Percentiles rank a stretch among this genome's conserved stretches.
Evolutionary conservation across 345 rosid species (phyloP).

Genomic region (Eucalyptus microcorys): DNA sequence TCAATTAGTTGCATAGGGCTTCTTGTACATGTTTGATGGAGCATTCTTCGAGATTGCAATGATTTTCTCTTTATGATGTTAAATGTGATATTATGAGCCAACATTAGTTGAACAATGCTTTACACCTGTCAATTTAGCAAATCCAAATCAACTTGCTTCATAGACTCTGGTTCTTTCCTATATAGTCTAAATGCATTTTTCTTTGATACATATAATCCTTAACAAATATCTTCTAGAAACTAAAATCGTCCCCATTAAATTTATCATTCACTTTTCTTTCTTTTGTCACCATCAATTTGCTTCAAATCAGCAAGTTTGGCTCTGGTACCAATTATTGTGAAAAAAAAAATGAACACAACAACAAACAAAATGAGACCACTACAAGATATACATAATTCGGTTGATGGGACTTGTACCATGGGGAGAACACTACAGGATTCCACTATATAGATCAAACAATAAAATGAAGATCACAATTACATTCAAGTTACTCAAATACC

Average conservation of each 20-base stretch:
- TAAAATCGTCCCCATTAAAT: not conserved
- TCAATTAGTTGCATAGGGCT: not conserved
- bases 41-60: not conserved
- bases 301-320: not conserved
- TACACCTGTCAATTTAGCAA: not conserved
- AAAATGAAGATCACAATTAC: not conserved
- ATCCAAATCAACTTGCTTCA: not conserved
- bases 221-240: not conserved
- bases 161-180: not conserved
- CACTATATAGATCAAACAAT: not conserved
- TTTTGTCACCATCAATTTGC: not conserved
- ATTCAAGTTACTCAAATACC: not conserved
- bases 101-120: not conserved
- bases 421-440: not conserved
- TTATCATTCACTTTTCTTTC: not conserved
- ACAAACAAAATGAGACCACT: not conserved
- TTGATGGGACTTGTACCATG: not conserved
- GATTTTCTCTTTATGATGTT: not conserved
- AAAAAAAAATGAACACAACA: not conserved
- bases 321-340: not conserved
- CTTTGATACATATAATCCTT: not conserved
- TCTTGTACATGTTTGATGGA: not conserved
- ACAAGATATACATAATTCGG: not conserved
- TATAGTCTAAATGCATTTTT: not conserved
- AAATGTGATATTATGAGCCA: not conserved